Evolutionary conservation across 2,329 filamentous ascomycete species (phyloP).

Genomic region (Balansia obtecta): DNA sequence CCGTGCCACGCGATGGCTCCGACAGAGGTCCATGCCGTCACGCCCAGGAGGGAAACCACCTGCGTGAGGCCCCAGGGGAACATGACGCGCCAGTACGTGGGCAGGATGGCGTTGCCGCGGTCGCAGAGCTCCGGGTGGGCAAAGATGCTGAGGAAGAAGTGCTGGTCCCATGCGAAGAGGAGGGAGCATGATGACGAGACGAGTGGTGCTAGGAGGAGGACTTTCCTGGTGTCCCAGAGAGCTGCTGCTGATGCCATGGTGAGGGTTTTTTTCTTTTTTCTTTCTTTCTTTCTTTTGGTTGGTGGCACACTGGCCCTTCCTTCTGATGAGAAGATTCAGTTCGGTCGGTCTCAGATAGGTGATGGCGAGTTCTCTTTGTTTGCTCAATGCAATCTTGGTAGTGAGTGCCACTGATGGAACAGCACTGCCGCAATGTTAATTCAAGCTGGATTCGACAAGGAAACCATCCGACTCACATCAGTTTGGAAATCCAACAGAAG

Average conservation of each 20-base stretch:
- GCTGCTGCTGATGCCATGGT: slow-evolving; percentile 23
- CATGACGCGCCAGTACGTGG: slow-evolving; percentile 29
- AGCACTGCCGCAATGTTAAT: background rate
- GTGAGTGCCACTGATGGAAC: background rate
- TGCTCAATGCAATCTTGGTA: background rate
- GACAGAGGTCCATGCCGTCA: slow-evolving; percentile 20
- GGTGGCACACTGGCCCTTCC: background rate
- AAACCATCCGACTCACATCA: background rate
- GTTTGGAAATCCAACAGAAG: too few relatives aligned
- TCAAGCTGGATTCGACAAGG: background rate
- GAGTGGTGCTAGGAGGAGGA: slow-evolving; percentile 30
- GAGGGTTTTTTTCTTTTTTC: background rate
- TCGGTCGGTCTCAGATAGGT: too few relatives aligned
- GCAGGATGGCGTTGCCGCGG: slow-evolving; percentile 24
- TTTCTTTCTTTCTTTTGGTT: too few relatives aligned
- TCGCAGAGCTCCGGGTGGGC: slow-evolving; percentile 17
- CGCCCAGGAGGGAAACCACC: slow-evolving; percentile 21
- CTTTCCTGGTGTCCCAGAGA: slow-evolving; percentile 25
- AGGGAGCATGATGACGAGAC: slow-evolving; percentile 34
- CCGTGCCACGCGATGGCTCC: slow-evolving; percentile 14
- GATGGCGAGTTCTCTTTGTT: too few relatives aligned
- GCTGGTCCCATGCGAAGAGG: slow-evolving; percentile 31
- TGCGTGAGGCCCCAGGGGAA: slow-evolving; percentile 23
- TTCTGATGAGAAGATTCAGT: background rate
- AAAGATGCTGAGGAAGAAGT: slow-evolving; percentile 27